Evolutionary conservation across 2,329 filamentous ascomycete genomes (phyloP).

Genomic region (Fusarium zealandicum): DNA sequence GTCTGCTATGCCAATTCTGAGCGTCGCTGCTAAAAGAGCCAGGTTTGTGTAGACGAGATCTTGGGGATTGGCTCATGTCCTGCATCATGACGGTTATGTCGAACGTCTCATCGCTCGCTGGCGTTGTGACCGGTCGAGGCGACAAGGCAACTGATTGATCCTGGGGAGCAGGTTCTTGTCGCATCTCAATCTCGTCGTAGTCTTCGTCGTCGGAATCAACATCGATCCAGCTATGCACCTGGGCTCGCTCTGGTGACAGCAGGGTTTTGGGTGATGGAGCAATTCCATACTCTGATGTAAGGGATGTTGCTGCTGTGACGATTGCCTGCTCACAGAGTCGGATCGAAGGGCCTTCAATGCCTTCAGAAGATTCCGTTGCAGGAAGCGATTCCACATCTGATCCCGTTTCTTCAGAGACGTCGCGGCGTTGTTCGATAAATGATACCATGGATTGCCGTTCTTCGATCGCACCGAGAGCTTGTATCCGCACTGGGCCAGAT

Average conservation of each 20-base stretch:
- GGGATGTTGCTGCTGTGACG: slow-evolving; percentile 48
- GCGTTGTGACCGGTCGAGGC: slow-evolving; percentile 44
- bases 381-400: slow-evolving; percentile 47
- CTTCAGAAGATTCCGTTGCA: slow-evolving; percentile 44
- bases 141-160: slow-evolving; percentile 35
- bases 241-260: slow-evolving; percentile 25
- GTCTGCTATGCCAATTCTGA: slow-evolving; percentile 11
- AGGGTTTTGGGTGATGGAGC: slow-evolving; percentile 39
- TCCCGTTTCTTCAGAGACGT: slow-evolving; percentile 31
- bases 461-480: slow-evolving; percentile 47
- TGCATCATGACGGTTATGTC: slow-evolving; percentile 31
- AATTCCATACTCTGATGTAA: slow-evolving; percentile 43
- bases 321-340: slow-evolving; percentile 47
- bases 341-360: slow-evolving; percentile 45
- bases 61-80: not conserved
- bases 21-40: slow-evolving; percentile 3
- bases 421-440: slow-evolving; percentile 41
- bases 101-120: slow-evolving; percentile 29
- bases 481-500: slow-evolving; percentile 42
- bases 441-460: slow-evolving; percentile 48
- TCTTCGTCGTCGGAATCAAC: slow-evolving; percentile 44
- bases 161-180: slow-evolving; percentile 10
- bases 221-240: slow-evolving; percentile 50
- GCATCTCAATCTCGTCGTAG: slow-evolving; percentile 27
- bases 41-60: slow-evolving; percentile 4